Evolutionary conservation across 2,329 filamentous ascomycete species (phyloP).

Genomic region (Aspergillus fijiensis): DNA sequence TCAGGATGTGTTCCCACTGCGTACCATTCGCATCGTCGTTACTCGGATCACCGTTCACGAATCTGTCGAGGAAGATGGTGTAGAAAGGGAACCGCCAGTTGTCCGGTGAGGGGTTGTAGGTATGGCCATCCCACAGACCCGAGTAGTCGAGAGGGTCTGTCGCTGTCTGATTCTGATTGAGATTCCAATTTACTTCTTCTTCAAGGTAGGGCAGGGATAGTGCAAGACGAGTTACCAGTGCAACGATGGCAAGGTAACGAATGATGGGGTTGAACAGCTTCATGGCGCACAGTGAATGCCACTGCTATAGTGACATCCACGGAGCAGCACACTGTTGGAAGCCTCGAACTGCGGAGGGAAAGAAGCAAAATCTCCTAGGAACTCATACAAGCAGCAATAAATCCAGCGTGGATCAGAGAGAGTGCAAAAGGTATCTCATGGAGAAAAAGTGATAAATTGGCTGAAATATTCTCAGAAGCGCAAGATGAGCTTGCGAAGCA

Average conservation of each 20-base stretch:
- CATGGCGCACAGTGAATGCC: constrained; percentile 8
- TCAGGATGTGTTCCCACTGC: constrained; percentile 58
- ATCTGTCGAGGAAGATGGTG: constrained; percentile 62
- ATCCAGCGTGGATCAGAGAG: not conserved
- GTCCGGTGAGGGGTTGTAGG: constrained; percentile 53
- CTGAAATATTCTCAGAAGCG: not conserved
- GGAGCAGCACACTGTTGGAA: not conserved
- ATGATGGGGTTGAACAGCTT: not conserved
- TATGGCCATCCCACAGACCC: constrained; percentile 53
- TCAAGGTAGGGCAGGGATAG: constrained; percentile 1
- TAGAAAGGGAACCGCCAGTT: constrained; percentile 67
- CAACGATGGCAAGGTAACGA: not conserved
- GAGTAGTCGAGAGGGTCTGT: constrained; percentile 57
- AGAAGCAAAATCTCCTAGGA: not conserved
- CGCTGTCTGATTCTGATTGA: constrained; percentile 59
- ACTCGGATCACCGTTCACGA: constrained; percentile 61
- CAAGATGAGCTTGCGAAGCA: not conserved
- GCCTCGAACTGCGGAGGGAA: not conserved
- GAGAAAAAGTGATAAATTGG: not conserved
- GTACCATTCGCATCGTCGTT: constrained; percentile 64
- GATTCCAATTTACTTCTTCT: constrained; percentile 50
- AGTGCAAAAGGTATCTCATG: not conserved
- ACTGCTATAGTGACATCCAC: constrained; percentile 7
- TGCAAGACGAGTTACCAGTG: not conserved
- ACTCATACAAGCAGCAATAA: not conserved